A percentile compares a stretch with the other conserved stretches of the same genome.
Evolutionary conservation across 306 rosid species (phyloP).

Genomic region (Calophaca sinica): DNA sequence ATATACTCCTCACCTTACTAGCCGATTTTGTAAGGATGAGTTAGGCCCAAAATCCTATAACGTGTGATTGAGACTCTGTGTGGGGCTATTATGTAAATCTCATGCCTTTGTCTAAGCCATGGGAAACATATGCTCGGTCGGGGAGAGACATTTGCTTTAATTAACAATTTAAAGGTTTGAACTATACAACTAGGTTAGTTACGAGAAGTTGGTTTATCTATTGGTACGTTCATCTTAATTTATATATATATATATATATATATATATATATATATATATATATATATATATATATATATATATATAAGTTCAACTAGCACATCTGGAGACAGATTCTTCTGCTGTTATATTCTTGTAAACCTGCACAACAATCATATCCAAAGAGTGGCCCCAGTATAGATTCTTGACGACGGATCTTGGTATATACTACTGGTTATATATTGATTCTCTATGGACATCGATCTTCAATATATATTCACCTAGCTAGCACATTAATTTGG

Average conservation of each 20-base stretch:
- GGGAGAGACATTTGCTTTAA: slow-evolving; percentile 50
- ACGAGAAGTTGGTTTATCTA: slow-evolving; percentile 2
- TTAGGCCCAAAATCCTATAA: too few relatives aligned
- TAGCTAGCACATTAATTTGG: too few relatives aligned
- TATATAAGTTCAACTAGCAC: neutral
- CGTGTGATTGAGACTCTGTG: slow-evolving; percentile 47
- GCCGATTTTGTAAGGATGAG: too few relatives aligned
- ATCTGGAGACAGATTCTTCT: neutral
- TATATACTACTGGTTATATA: neutral
- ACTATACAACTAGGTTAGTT: slow-evolving; percentile 1
- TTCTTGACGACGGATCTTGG: slow-evolving; percentile 26
- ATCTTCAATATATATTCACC: too few relatives aligned
- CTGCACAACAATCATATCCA: neutral
- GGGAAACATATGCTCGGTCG: slow-evolving; percentile 61
- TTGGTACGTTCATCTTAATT: neutral
- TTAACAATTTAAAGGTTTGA: neutral
- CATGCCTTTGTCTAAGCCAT: slow-evolving; percentile 44
- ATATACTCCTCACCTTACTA: too few relatives aligned
- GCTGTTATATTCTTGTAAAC: too few relatives aligned
- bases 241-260: too few relatives aligned
- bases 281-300: too few relatives aligned
- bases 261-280: too few relatives aligned
- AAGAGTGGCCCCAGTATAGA: slow-evolving; percentile 3
- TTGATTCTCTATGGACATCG: slow-evolving; percentile 21
- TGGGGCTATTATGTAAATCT: slow-evolving; percentile 45